These are phyloP conservation scores for Cordia subcordata DNA, from an alignment of 257 asterid genomes.

Conservation along the genomic window DNA sequence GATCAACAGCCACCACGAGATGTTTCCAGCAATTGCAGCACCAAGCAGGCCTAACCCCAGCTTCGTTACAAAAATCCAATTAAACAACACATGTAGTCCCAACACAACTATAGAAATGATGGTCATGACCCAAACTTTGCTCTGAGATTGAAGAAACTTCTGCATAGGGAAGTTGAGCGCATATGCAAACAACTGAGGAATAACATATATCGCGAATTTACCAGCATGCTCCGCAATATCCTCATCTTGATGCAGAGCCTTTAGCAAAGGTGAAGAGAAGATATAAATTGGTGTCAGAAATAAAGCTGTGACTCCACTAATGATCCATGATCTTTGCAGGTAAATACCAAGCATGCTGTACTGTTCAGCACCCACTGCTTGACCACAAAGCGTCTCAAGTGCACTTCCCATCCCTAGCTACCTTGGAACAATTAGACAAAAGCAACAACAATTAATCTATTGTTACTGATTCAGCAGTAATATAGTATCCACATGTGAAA, in stretches of 20 bases:
- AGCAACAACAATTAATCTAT: neutral
- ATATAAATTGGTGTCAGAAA: conserved; percentile 20
- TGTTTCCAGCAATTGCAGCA: conserved; percentile 25
- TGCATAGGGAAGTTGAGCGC: conserved; percentile 24
- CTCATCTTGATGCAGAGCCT: conserved; percentile 13
- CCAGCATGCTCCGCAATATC: conserved; percentile 27
- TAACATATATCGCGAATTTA: conserved; percentile 12
- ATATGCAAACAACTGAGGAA: conserved; percentile 23
- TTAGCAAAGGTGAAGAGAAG: conserved; percentile 13
- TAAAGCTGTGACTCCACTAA: conserved; percentile 6
- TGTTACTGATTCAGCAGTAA: too few species aligned
- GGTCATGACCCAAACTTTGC: conserved; percentile 28
- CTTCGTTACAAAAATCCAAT: conserved; percentile 25
- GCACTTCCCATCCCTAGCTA: conserved; percentile 42
- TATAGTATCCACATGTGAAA: too few species aligned
- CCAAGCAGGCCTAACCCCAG: conserved; percentile 22
- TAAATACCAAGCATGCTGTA: conserved; percentile 28
- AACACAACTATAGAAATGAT: conserved; percentile 10
- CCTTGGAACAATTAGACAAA: neutral
- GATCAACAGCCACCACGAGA: conserved; percentile 24
- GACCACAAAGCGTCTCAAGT: conserved; percentile 35
- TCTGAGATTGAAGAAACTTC: conserved; percentile 31
- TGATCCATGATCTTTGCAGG: conserved; percentile 34
- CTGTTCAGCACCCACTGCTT: conserved; percentile 33
- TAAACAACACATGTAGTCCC: conserved; percentile 21